Conservation (phyloP, 148 eudicot species). For the Rhododendron molle region DNA sequence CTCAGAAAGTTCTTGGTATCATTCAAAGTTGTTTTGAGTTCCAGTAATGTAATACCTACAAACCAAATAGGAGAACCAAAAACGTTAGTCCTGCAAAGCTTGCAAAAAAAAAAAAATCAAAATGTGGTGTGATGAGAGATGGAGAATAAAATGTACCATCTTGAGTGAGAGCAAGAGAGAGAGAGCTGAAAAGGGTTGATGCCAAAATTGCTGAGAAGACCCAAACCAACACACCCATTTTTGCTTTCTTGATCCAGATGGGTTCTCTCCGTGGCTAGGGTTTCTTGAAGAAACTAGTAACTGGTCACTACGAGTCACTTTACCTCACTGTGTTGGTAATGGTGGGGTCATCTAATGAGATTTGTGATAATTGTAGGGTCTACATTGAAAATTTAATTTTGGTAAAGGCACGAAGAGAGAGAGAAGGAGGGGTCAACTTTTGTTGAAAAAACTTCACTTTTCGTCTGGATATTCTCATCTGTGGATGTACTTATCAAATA, state of each 20-base stretch:
- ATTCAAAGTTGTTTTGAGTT: slow-evolving; percentile 63
- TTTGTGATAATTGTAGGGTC: not conserved
- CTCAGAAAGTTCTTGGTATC: slow-evolving; percentile 62
- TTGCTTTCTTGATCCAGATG: slow-evolving; percentile 20
- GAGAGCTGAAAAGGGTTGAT: slow-evolving; percentile 50
- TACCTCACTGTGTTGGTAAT: not conserved
- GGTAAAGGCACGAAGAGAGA: not conserved
- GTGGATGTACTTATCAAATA: too few species aligned
- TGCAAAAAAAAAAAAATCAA: not conserved
- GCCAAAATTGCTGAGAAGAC: slow-evolving; percentile 30
- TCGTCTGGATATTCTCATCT: too few species aligned
- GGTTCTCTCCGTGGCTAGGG: slow-evolving; percentile 1
- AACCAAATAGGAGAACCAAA: slow-evolving; percentile 1
- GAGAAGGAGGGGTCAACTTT: not conserved
- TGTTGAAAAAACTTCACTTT: not conserved
- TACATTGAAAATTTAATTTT: not conserved
- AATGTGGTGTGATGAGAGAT: not conserved
- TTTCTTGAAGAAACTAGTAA: slow-evolving; percentile 2
- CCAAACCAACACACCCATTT: slow-evolving; percentile 43
- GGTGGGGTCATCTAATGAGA: not conserved
- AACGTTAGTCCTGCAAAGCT: not conserved
- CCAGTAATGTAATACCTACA: slow-evolving; percentile 70
- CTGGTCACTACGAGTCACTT: not conserved
- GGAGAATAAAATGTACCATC: slow-evolving; percentile 55
- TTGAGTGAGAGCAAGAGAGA: slow-evolving; percentile 58